Base-by-base conservation (phyloP, 1,284 basidiomycete species). In the Quambalaria eucalypti region DNA sequence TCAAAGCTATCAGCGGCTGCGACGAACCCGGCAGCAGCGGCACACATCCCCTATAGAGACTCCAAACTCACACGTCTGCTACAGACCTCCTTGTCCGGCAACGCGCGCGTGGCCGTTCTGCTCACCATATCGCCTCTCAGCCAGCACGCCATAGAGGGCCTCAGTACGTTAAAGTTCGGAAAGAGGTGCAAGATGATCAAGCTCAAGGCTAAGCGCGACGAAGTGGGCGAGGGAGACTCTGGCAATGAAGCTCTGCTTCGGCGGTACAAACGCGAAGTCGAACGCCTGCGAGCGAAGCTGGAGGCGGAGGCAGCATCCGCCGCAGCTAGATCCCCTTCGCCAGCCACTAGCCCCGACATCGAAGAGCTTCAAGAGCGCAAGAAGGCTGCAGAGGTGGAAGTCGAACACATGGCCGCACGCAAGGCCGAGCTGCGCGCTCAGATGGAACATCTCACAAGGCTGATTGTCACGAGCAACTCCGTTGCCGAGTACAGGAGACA, bases 61-160 rank as follows among this genome's bases (percentile, higher is more conserved):
- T 92, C 89, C 47, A 97, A 97, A 77, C 75, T 82, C 65, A 98
- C 93, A 3, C 85, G 92, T 30, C 85, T 98, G 77, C 82, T 98
- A 4, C 92, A 97, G 76, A 92, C 92, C 1, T 95, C 90, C 1
- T 81, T 98, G 0, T 87, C 88, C 0, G 95, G 93, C 1, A 90
- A 96, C 71, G 93, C 95, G 16, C 84, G 90, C n/a, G 93, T 98
- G 50, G 91, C 89, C 33, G 80, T 83, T 25, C 79, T 83, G 55
- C 82, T 81, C 68, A 82, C 82, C 1, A 70, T 80, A 33, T 75
- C 76, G 12, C 73, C 76, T 2, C 79, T 80, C 47, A 69, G 75
- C 25, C 75, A 77, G 28, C 80, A 81, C 56, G 78, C 78, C n/a
- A 67, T 76, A 14, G 82, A 82, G 63, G 81, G 80, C 4, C 72